Evolutionary conservation across 768 basidiomycete genomes (phyloP).

Genomic region (Termitomyces titanicus): DNA sequence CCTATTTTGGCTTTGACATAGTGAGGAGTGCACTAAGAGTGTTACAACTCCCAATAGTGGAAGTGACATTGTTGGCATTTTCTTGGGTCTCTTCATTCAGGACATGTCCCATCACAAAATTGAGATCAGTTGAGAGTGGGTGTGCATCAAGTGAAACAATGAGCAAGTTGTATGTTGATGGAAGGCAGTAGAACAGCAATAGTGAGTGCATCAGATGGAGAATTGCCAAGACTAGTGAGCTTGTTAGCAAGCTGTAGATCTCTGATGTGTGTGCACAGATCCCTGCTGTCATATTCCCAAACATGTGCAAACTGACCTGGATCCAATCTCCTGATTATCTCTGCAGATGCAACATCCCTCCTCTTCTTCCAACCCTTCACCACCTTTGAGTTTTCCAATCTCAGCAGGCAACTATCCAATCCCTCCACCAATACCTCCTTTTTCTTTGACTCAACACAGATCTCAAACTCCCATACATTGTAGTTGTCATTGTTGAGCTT

Average conservation of each 20-base stretch:
- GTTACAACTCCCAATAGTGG: too few relatives aligned
- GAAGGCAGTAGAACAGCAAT: neutral
- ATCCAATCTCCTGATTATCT: neutral
- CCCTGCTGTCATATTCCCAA: neutral
- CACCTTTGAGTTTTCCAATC: neutral
- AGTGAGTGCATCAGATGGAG: neutral
- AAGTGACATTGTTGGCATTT: neutral
- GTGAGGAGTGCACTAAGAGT: too few relatives aligned
- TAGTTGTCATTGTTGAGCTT: too few relatives aligned
- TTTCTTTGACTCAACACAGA: too few relatives aligned
- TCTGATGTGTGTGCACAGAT: neutral
- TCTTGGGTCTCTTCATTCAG: neutral
- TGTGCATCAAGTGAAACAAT: neutral
- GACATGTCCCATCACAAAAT: neutral
- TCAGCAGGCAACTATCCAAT: too few relatives aligned
- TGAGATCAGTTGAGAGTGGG: neutral
- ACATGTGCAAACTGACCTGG: neutral
- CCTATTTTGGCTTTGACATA: too few relatives aligned
- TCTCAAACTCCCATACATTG: too few relatives aligned
- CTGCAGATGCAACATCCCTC: neutral
- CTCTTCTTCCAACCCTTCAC: neutral
- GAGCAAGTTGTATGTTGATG: neutral
- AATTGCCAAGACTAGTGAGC: neutral
- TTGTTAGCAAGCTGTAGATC: neutral
- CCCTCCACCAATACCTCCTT: too few relatives aligned